These are phyloP conservation scores for Claviceps sp. DNA, from an alignment of 2,329 filamentous ascomycete genomes.

Conservation along the genomic window DNA sequence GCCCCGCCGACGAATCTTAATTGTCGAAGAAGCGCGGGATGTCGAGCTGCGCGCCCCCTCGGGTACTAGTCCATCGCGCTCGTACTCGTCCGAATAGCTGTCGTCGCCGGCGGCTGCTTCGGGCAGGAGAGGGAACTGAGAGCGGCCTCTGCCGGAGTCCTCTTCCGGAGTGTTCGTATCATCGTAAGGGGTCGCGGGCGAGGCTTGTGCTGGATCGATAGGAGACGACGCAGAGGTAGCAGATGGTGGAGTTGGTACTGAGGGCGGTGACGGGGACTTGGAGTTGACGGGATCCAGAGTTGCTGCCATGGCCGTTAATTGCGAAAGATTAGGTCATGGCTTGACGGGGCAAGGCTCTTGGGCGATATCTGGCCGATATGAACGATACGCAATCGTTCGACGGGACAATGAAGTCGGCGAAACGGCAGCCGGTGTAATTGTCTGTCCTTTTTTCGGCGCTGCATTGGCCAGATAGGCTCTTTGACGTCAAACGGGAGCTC, in stretches of 20 bases:
- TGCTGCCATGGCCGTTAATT: conserved; percentile 11
- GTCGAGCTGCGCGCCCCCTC: not conserved
- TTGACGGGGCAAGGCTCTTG: not conserved
- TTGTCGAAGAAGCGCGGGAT: not conserved
- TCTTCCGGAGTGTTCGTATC: conserved; percentile 19
- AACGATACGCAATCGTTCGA: too few relatives aligned
- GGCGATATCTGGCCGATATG: too few relatives aligned
- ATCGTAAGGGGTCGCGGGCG: conserved; percentile 15
- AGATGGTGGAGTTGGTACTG: conserved; percentile 2
- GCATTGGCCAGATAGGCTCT: too few relatives aligned
- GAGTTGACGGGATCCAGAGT: conserved; percentile 12
- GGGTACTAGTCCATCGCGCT: not conserved
- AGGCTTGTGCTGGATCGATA: not conserved
- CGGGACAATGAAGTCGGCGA: too few relatives aligned
- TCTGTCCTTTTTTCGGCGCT: too few relatives aligned
- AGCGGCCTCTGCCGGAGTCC: conserved; percentile 8
- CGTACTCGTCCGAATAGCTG: not conserved
- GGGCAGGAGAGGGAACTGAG: not conserved
- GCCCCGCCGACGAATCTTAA: conserved; percentile 11
- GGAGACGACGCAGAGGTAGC: not conserved
- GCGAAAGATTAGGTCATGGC: not conserved
- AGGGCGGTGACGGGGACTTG: conserved; percentile 6
- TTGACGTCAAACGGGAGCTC: too few relatives aligned
- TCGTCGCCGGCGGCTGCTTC: not conserved
- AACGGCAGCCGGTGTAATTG: too few relatives aligned